Evolutionary conservation across 169 alveolate species (phyloP), one percentile per base, ranked within the genome.

Genomic region (Plasmodium vinckei): DNA sequence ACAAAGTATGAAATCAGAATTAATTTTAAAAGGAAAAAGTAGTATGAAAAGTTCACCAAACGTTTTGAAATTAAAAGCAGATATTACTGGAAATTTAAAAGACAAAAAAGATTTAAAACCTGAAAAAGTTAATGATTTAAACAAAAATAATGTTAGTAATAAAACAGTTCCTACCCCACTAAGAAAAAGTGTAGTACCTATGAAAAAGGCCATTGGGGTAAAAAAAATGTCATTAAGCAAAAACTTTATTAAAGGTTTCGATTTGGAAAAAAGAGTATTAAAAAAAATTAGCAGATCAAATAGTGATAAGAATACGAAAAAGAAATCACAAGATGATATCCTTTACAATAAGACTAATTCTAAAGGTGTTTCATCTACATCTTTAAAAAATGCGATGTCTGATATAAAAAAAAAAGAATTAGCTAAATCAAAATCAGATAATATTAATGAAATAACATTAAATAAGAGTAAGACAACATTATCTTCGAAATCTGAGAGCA

Each of bases 401-500:
- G 17, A 21, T 65, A 65, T 67, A 13, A 79, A 65, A 46, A 75
- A 75, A 54, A 67, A 79, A 79, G 15, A 15, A 59, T 46, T 79
- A 63, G 46, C 64, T 51, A 79, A 79, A 47, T 79, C 79, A 23
- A 79, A 79, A 59, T 54, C 82, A 4, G 89, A 65, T 10, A 67
- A 69, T 60, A 67, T 79, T 64, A 33, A 79, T 10, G 89, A 54
- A 42, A 65, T 59, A 46, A 21, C 5, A 3, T 19, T 17, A 65
- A 57, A 54, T 47, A 79, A 59, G 51, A 46, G 46, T 46, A 65
- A 79, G 17, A 57, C 60, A 1, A 39, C 57, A 19, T 57, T 19
- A 23, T 67, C 89, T 12, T 79, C 70, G n/a, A 79, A 79, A 57
- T 79, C 89, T 6, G 82, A 53, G 51, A 33, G 42, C 42, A 79